These are phyloP conservation scores for Oropetium thomaeum DNA, from an alignment of 176 grass and related monocot genomes.

Conservation along the genomic window DNA sequence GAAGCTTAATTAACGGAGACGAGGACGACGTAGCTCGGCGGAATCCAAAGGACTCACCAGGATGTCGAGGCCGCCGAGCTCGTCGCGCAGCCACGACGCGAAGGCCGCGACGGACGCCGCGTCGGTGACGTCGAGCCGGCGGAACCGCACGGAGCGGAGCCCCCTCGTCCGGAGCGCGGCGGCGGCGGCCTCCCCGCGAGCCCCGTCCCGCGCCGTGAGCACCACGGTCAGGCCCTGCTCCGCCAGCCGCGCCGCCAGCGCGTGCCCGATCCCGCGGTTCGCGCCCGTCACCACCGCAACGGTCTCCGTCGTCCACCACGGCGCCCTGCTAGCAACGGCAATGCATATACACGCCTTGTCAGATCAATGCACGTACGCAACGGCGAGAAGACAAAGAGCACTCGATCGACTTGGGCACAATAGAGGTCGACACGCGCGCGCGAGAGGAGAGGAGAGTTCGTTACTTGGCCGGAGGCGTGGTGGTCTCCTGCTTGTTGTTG, in stretches of 20 bases:
- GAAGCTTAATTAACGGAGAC: neutral
- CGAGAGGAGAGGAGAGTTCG: neutral
- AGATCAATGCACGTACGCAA: neutral
- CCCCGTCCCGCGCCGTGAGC: slow-evolving; percentile 67
- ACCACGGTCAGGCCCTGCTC: slow-evolving; percentile 74
- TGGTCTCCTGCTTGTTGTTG: slow-evolving; percentile 30
- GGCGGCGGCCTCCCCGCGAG: slow-evolving; percentile 61
- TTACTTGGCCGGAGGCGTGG: slow-evolving; percentile 37
- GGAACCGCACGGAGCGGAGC: slow-evolving; percentile 33
- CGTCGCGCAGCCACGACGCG: slow-evolving; percentile 52
- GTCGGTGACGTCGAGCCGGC: slow-evolving; percentile 63
- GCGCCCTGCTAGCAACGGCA: neutral
- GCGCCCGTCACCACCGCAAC: slow-evolving; percentile 91
- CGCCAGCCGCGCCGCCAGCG: slow-evolving; percentile 55
- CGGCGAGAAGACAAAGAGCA: neutral
- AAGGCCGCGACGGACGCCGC: slow-evolving; percentile 58
- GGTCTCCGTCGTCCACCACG: slow-evolving; percentile 80
- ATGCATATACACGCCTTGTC: neutral
- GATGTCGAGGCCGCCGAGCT: slow-evolving; percentile 68
- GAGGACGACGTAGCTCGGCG: too few relatives aligned
- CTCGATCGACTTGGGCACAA: neutral
- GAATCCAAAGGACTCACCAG: slow-evolving; percentile 79
- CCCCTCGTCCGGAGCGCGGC: slow-evolving; percentile 50
- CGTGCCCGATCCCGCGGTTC: slow-evolving; percentile 86
- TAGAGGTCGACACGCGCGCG: too few relatives aligned